Evolutionary conservation across 169 alveolate genomes (phyloP).

Genomic region (Eimeria maxima): DNA sequence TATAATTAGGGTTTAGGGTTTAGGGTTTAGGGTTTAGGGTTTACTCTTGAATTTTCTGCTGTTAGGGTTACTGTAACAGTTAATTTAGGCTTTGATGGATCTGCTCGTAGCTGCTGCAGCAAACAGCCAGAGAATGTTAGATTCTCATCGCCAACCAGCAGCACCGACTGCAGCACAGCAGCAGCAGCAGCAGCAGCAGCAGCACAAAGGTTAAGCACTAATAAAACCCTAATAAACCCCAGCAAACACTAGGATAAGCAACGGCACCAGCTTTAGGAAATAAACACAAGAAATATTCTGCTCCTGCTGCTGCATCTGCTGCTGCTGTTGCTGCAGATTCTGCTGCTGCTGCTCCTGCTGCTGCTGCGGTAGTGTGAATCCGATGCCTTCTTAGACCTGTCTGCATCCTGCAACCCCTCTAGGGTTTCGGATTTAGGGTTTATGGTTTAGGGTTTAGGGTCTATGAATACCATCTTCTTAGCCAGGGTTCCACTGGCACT

Average conservation of each 20-base stretch:
- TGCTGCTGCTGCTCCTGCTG: too few species aligned
- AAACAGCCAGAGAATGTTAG: slow-evolving; percentile 27
- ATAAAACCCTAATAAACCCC: slow-evolving; percentile 39
- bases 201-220: not conserved
- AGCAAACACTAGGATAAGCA: not conserved
- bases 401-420: not conserved
- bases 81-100: not conserved
- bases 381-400: too few species aligned
- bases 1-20: slow-evolving; percentile 41
- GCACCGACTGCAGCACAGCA: slow-evolving; percentile 10
- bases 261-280: too few species aligned
- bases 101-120: slow-evolving; percentile 43
- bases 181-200: too few species aligned
- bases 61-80: slow-evolving; percentile 3
- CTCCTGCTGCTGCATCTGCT: too few species aligned
- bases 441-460: slow-evolving; percentile 32
- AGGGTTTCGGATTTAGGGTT: slow-evolving; percentile 20
- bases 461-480: not conserved
- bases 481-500: too few species aligned
- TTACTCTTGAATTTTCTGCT: too few species aligned
- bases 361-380: not conserved
- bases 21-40: too few species aligned
- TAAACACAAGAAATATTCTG: too few species aligned
- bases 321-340: too few species aligned
- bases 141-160: slow-evolving; percentile 12